Evolutionary conservation across 352 stramenopile species (phyloP).

Genomic region (Globisporangium recalcitrans): DNA sequence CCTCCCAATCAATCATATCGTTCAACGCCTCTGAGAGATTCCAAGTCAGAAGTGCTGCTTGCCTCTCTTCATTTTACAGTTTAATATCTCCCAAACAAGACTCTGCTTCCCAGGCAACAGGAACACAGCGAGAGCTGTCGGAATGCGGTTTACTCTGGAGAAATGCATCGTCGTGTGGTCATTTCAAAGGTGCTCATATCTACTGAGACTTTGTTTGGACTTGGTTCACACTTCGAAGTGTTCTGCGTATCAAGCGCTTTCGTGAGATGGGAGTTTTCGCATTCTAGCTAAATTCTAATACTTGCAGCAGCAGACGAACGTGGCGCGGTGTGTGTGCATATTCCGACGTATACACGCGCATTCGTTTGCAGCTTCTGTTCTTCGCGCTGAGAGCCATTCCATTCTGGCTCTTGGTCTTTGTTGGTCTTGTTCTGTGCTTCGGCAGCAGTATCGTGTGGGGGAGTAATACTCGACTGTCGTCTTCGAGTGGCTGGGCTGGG

Average conservation of each 20-base stretch:
- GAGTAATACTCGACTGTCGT: neutral
- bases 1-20: neutral
- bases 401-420: neutral
- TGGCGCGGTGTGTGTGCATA: neutral
- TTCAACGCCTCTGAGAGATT: too few species aligned
- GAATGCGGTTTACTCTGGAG: neutral
- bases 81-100: conserved; percentile 3
- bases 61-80: neutral
- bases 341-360: conserved; percentile 8
- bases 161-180: neutral
- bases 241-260: neutral
- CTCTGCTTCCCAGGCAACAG: neutral
- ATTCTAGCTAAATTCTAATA: neutral
- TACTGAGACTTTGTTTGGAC: neutral
- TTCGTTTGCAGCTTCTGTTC: neutral
- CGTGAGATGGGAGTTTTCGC: neutral
- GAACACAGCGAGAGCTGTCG: neutral
- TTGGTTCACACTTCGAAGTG: neutral
- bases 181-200: neutral
- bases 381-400: neutral
- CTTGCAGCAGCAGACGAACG: neutral
- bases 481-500: neutral
- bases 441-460: neutral
- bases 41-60: neutral
- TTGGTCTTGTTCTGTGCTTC: neutral